Evolutionary conservation across 208 protist genomes (phyloP).

Genomic region (Trypanosoma mega): DNA sequence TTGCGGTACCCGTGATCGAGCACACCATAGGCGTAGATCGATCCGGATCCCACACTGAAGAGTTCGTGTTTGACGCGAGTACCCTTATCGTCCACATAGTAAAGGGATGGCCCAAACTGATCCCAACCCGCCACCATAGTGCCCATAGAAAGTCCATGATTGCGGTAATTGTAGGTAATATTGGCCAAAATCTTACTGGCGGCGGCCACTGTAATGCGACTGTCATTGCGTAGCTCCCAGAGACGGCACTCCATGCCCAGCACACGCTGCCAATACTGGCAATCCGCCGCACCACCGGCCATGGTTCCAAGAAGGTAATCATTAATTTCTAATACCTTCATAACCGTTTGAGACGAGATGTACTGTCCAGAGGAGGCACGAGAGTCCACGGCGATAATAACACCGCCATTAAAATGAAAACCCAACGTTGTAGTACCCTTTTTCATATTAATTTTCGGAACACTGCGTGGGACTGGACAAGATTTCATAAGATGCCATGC

Average conservation of each 20-base stretch:
- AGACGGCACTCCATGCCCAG: constrained; percentile 95
- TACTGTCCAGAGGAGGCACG: constrained; percentile 98
- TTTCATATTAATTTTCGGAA: constrained; percentile 83
- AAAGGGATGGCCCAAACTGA: constrained; percentile 97
- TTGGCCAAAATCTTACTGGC: constrained; percentile 99
- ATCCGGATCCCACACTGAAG: constrained; percentile 99
- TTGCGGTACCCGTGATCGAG: constrained; percentile 96
- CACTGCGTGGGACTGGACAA: constrained; percentile 81
- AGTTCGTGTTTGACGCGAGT: constrained; percentile 96
- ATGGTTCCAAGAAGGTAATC: constrained; percentile 99
- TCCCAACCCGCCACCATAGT: constrained; percentile 99
- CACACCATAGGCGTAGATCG: constrained; percentile 99
- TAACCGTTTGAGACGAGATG: constrained; percentile 98
- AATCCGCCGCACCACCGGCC: constrained; percentile 99
- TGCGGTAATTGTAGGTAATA: constrained; percentile 98
- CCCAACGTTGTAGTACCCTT: constrained; percentile 99
- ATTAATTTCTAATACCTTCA: constrained; percentile 99
- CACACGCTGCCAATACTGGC: constrained; percentile 99
- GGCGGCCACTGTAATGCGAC: constrained; percentile 97
- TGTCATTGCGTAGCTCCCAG: constrained; percentile 95
- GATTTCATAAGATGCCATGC: constrained; percentile 68
- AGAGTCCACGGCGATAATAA: constrained; percentile 99
- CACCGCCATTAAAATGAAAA: constrained; percentile 97
- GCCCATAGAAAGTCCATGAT: constrained; percentile 97
- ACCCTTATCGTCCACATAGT: constrained; percentile 99